phyloP scores from a whole-genome alignment of 164 flowering plant species.

The Kalanchoe fedtschenkoi region DNA sequence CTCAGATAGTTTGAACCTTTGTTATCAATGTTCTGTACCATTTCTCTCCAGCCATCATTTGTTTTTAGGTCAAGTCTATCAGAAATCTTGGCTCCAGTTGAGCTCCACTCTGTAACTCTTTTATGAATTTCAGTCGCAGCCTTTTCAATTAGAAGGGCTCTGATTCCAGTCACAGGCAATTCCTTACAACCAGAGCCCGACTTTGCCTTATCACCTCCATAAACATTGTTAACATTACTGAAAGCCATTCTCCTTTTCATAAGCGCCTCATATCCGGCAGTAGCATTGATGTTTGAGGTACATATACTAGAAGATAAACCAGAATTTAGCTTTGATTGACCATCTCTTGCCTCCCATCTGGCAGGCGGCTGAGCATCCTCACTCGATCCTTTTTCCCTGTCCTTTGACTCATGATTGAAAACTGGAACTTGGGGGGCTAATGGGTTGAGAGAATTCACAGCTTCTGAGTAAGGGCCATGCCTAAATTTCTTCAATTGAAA shows the following conservation, averaged over 20 bases:
- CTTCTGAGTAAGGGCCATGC: background rate
- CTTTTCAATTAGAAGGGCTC: background rate
- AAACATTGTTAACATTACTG: background rate
- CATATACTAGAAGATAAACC: background rate
- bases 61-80: constrained; percentile 1
- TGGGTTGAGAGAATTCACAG: background rate
- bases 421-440: background rate
- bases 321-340: background rate
- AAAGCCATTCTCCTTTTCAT: background rate
- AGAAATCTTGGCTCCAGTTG: background rate
- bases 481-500: background rate
- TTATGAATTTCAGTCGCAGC: background rate
- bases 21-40: constrained; percentile 6
- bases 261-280: background rate
- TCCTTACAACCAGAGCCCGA: background rate
- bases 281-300: background rate
- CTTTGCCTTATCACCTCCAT: background rate
- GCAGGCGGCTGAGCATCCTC: background rate
- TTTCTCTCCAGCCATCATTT: constrained; percentile 15
- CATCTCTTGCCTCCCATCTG: background rate
- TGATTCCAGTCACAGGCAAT: background rate
- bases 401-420: background rate
- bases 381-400: background rate
- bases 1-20: constrained; percentile 4
- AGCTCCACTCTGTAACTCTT: constrained; percentile 8